Evolutionary conservation across 768 basidiomycete species (phyloP), one percentile per base, ranked within the genome.

Genomic region (Podaxis sp.): DNA sequence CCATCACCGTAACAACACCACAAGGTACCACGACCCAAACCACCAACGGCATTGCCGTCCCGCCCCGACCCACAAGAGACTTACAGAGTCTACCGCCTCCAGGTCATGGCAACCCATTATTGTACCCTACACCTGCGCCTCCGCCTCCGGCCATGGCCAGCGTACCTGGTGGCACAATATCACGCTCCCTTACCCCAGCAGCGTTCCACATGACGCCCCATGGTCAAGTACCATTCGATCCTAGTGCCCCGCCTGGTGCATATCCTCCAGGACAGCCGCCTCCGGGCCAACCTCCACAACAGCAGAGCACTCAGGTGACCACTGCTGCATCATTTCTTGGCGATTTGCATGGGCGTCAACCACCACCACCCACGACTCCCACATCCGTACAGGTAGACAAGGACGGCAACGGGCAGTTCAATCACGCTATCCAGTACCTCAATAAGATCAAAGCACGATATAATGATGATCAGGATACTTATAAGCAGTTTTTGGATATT

Each of bases 391-490:
- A 64, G 14, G 74, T 78, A 40, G 84, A 85, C 64, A 75, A 77
- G 63, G 83, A 82, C 21, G 57, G 78, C 82, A 11, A 71, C 80
- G 10, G 83, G 79, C 62, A 98, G 69, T 97, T 94, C 77, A 89
- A 90, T 72, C 89, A 96, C 68, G 97, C 97, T 13, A 98, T 98
- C 64, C 87, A 93, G 67, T 99, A 95, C 72, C 87, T 99, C 67
- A 98, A 97, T 83, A 96, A 95, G 79, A 98, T 99, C 79, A 98
- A 98, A 76, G 87, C 87, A 16, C 87, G 95, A 21, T 98, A 89
- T 73, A 75, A 84, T 10, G 86, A 90, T 64, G 94, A 97, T 62
- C 86, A 90, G n/a, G 93, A 94, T 67, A 95, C 90, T 35, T 94
- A 94, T 75, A 93, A 93, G 72, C 87, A 90, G 68, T 94, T 94